These are phyloP conservation scores for Thermoascus crustaceus DNA, from an alignment of 2,329 filamentous ascomycete genomes.

Conservation along the genomic window DNA sequence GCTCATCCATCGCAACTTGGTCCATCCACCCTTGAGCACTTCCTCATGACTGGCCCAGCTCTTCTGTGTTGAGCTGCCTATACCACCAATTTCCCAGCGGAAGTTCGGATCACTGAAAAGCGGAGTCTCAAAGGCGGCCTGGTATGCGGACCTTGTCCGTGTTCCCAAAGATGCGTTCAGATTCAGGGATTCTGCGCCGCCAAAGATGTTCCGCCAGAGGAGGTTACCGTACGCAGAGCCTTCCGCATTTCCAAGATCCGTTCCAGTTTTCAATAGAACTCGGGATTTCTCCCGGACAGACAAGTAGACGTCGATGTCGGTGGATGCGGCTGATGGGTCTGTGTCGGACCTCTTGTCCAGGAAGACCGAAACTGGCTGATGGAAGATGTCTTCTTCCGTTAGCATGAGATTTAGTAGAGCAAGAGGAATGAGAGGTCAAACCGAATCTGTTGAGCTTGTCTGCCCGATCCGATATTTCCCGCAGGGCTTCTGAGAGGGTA, in stretches of 20 bases:
- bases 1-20: constrained; percentile 68
- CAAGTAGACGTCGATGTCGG: constrained; percentile 73
- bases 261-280: constrained; percentile 85
- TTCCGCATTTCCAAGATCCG: constrained; percentile 87
- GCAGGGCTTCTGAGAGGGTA: constrained; percentile 71
- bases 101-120: constrained; percentile 77
- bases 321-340: constrained; percentile 61
- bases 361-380: constrained; percentile 72
- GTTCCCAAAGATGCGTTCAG: constrained; percentile 84
- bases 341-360: constrained; percentile 71
- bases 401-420: background rate
- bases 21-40: constrained; percentile 65
- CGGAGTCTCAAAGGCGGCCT: constrained; percentile 73
- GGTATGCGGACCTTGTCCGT: constrained; percentile 84
- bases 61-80: constrained; percentile 80
- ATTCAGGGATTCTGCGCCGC: constrained; percentile 82
- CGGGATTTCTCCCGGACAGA: constrained; percentile 70
- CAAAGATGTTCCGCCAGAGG: constrained; percentile 84
- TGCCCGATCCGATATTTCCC: constrained; percentile 60
- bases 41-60: constrained; percentile 93
- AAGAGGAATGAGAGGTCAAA: constrained; percentile 34
- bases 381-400: constrained; percentile 63
- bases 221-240: constrained; percentile 87
- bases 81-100: constrained; percentile 66
- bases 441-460: constrained; percentile 73